Conservation (phyloP, 106 monocot genomes). For the Allium fistulosum region DNA sequence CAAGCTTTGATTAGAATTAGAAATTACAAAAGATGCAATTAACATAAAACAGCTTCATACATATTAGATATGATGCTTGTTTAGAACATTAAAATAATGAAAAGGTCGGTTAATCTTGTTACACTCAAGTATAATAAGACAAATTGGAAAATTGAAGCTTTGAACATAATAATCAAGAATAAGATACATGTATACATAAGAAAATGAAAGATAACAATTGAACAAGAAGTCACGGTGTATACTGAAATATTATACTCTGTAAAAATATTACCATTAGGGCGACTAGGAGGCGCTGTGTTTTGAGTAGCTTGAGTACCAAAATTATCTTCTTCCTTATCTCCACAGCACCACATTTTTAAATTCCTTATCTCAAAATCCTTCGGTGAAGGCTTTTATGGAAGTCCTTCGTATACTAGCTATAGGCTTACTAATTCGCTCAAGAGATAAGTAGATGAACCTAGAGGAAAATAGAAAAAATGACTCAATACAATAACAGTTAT, state of each 20-base stretch:
- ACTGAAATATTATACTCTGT: background rate
- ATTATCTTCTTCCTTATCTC: slow-evolving; percentile 16
- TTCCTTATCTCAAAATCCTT: no score
- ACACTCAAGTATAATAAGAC: background rate
- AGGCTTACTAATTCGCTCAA: no score
- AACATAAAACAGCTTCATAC: no score
- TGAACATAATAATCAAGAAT: background rate
- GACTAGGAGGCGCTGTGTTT: slow-evolving; percentile 2
- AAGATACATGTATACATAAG: background rate
- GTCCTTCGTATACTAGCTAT: no score
- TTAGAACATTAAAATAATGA: no score
- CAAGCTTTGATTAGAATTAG: background rate
- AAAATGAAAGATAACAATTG: background rate
- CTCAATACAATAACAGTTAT: no score
- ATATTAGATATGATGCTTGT: no score
- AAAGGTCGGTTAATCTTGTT: no score
- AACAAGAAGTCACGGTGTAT: background rate
- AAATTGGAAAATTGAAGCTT: background rate
- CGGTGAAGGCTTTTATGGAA: no score
- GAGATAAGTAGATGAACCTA: no score
- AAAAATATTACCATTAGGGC: slow-evolving; percentile 1
- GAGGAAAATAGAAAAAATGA: no score
- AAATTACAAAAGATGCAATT: background rate
- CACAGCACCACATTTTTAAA: slow-evolving; percentile 9
- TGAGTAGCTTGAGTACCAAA: slow-evolving; percentile 12